Percentiles rank a stretch among this genome's conserved stretches.
Conservation (phyloP, 306 rosid species). For the Lotus japonicus region DNA sequence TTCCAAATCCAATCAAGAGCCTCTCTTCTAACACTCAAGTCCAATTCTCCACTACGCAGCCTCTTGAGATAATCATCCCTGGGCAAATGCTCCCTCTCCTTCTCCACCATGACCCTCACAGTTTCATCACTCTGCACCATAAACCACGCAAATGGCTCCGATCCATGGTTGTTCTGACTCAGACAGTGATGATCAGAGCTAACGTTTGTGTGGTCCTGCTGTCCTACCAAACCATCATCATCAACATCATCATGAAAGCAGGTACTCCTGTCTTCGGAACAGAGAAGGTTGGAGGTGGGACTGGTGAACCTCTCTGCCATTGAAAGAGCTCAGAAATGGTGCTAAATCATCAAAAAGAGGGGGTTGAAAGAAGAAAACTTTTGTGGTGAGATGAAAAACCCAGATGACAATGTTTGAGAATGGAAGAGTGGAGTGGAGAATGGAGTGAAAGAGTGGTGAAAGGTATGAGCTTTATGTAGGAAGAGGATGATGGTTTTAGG, state of each 20-base stretch:
- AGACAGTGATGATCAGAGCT: conserved; percentile 11
- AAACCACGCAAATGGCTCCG: conserved; percentile 33
- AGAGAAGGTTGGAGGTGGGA: conserved; percentile 44
- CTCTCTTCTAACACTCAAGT: conserved; percentile 55
- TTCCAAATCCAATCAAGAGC: conserved; percentile 94
- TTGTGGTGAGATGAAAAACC: conserved; percentile 6
- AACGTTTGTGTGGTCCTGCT: conserved; percentile 32
- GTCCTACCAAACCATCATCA: conserved; percentile 32
- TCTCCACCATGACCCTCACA: conserved; percentile 51
- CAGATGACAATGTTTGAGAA: conserved; percentile 8
- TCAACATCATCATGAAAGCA: conserved; percentile 39
- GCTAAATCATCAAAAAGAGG: conserved; percentile 30
- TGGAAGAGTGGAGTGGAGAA: conserved; percentile 11
- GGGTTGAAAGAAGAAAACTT: conserved; percentile 31
- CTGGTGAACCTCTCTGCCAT: conserved; percentile 60
- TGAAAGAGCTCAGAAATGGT: conserved; percentile 26
- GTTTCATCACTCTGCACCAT: conserved; percentile 48
- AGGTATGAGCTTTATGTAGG: conserved; percentile 51
- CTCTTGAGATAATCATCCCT: conserved; percentile 62
- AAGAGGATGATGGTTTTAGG: conserved; percentile 44
- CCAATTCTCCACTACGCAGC: conserved; percentile 68
- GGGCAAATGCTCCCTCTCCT: conserved; percentile 70
- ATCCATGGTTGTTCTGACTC: conserved; percentile 32
- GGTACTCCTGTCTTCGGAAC: conserved; percentile 44
- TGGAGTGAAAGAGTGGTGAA: conserved; percentile 19